These are phyloP conservation scores for Myriosclerotinia scirpicola DNA, from an alignment of 2,329 filamentous ascomycete species.

Conservation along the genomic window DNA sequence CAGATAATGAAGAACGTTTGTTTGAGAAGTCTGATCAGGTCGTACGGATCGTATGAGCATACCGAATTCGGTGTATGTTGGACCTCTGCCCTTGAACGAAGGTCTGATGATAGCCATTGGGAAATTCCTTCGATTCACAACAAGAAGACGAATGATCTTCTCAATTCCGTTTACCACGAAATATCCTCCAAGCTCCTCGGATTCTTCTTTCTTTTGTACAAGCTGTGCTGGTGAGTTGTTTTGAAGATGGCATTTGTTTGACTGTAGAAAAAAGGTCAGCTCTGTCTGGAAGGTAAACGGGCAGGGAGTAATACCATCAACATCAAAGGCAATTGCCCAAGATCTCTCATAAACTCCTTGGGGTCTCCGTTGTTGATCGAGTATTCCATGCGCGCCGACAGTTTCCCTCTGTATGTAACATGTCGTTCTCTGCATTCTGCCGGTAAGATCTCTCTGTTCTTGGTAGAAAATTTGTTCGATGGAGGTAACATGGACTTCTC, in stretches of 20 bases:
- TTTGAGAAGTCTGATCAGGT: constrained; percentile 97
- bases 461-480: constrained; percentile 76
- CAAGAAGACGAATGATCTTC: constrained; percentile 90
- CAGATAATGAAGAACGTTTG: constrained; percentile 94
- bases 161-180: constrained; percentile 98
- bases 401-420: constrained; percentile 82
- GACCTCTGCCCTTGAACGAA: constrained; percentile 84
- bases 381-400: constrained; percentile 82
- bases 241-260: constrained; percentile 87
- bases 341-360: constrained; percentile 76
- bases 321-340: constrained; percentile 92
- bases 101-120: constrained; percentile 91
- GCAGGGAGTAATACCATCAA: constrained; percentile 60
- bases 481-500: constrained; percentile 78
- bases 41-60: constrained; percentile 89
- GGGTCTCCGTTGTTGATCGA: constrained; percentile 84
- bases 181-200: constrained; percentile 93
- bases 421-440: constrained; percentile 94
- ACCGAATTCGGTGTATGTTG: constrained; percentile 84
- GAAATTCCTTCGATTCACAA: constrained; percentile 88
- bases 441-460: constrained; percentile 82
- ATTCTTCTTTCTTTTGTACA: constrained; percentile 87
- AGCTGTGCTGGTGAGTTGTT: constrained; percentile 79
- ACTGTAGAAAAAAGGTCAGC: constrained; percentile 50
- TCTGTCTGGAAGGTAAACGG: constrained; percentile 7